These are phyloP conservation scores for Arthrinium puccinioides DNA, from an alignment of 2,329 filamentous ascomycete genomes.

Conservation along the genomic window DNA sequence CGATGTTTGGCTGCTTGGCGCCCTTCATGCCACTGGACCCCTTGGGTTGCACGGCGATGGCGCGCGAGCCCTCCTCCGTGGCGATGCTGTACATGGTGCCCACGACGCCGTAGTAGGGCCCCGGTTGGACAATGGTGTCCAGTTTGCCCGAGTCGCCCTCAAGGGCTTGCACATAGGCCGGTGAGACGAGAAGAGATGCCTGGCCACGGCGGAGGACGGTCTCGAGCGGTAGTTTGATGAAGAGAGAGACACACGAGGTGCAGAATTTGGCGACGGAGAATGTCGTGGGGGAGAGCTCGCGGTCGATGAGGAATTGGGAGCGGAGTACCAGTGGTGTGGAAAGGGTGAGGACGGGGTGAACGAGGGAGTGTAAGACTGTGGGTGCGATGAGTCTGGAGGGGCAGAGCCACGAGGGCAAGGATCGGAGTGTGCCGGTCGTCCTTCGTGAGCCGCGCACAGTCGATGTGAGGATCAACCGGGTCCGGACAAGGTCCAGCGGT, in stretches of 20 bases:
- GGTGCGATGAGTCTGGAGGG: slow-evolving; percentile 65
- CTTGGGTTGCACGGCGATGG: slow-evolving; percentile 30
- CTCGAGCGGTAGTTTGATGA: slow-evolving; percentile 83
- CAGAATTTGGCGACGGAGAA: slow-evolving; percentile 81
- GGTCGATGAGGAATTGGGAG: slow-evolving; percentile 77
- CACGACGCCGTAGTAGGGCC: slow-evolving; percentile 77
- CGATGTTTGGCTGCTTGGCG: slow-evolving; percentile 23
- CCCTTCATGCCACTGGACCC: slow-evolving; percentile 16
- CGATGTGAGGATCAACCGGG: slow-evolving; percentile 78
- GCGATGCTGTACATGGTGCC: slow-evolving; percentile 87
- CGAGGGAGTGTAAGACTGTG: slow-evolving; percentile 78
- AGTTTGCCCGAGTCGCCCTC: slow-evolving; percentile 37
- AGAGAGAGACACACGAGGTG: slow-evolving; percentile 71
- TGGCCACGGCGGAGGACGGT: slow-evolving; percentile 87
- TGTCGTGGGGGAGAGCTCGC: slow-evolving; percentile 68
- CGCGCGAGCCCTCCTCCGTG: slow-evolving; percentile 67
- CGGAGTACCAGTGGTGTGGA: slow-evolving; percentile 81
- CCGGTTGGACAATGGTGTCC: slow-evolving; percentile 72
- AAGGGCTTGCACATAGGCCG: slow-evolving; percentile 42
- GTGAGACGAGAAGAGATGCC: slow-evolving; percentile 59
- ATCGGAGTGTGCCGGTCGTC: slow-evolving; percentile 69
- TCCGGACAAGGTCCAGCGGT: slow-evolving; percentile 85
- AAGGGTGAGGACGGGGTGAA: slow-evolving; percentile 76
- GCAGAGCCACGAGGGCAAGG: slow-evolving; percentile 71
- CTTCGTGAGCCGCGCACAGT: slow-evolving; percentile 68